Evolutionary conservation across 345 rosid species (phyloP).

Genomic region (Abelmoschus esculentus): DNA sequence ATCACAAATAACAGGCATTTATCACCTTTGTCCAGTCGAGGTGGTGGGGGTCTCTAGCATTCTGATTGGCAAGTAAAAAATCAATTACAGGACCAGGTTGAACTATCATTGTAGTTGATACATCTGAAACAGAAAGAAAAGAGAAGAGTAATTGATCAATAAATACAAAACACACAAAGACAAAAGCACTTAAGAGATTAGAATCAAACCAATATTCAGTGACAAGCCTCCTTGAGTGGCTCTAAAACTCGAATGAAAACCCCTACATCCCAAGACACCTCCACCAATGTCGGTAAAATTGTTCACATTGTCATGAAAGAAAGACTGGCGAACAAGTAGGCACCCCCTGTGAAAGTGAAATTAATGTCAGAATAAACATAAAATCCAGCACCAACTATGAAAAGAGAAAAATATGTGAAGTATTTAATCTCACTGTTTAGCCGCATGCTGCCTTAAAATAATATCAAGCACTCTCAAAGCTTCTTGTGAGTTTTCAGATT

Average conservation of each 20-base stretch:
- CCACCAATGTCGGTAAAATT: slow-evolving; percentile 73
- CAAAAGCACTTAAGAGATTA: neutral
- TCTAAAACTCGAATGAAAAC: slow-evolving; percentile 82
- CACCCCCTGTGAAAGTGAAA: slow-evolving; percentile 60
- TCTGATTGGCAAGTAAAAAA: slow-evolving; percentile 59
- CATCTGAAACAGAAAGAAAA: slow-evolving; percentile 37
- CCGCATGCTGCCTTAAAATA: slow-evolving; percentile 78
- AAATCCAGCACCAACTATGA: neutral
- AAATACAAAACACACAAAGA: neutral
- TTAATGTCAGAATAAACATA: neutral
- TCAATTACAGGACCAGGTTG: slow-evolving; percentile 79
- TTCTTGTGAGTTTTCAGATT: slow-evolving; percentile 64
- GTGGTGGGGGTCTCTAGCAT: slow-evolving; percentile 45
- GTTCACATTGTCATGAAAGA: slow-evolving; percentile 63
- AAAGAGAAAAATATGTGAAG: neutral
- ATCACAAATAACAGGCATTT: neutral
- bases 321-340: slow-evolving; percentile 84
- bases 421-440: slow-evolving; percentile 56
- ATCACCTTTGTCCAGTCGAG: slow-evolving; percentile 80
- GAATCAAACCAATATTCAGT: slow-evolving; percentile 62
- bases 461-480: slow-evolving; percentile 77
- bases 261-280: slow-evolving; percentile 75
- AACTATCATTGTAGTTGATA: slow-evolving; percentile 83
- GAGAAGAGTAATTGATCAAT: slow-evolving; percentile 9
- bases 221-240: slow-evolving; percentile 83